Conservation (phyloP, 2,329 filamentous ascomycete genomes). For the Plenodomus biglobosus region DNA sequence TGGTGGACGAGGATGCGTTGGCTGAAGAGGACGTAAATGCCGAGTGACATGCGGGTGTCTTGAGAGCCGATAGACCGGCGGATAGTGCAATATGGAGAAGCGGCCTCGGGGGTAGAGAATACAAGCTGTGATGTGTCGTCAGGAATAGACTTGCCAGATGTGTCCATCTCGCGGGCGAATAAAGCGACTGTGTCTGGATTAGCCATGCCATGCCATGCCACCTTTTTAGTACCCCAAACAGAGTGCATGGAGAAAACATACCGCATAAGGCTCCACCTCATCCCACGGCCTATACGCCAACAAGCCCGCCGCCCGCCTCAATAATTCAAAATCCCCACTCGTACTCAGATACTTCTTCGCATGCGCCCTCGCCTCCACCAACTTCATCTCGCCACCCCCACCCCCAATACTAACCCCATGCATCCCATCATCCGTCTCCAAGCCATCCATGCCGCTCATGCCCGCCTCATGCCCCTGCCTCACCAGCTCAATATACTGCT, state of each 20-base stretch:
- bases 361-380: conserved; percentile 76
- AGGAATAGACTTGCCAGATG: conserved; percentile 79
- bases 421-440: conserved; percentile 44
- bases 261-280: conserved; percentile 61
- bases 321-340: conserved; percentile 67
- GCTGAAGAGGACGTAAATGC: conserved; percentile 59
- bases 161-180: conserved; percentile 71
- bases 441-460: conserved; percentile 24
- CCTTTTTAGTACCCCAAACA: not conserved
- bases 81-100: conserved; percentile 88
- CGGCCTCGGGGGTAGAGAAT: conserved; percentile 78
- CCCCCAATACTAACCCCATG: conserved; percentile 65
- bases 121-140: conserved; percentile 80
- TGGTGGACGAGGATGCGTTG: conserved; percentile 59
- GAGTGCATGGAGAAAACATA: conserved; percentile 34
- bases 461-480: conserved; percentile 55
- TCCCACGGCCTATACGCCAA: conserved; percentile 71
- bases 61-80: conserved; percentile 89
- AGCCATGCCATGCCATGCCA: too few species aligned
- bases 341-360: conserved; percentile 78
- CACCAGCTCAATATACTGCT: conserved; percentile 93
- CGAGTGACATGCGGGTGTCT: conserved; percentile 90
- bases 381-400: conserved; percentile 52
- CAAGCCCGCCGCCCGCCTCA: conserved; percentile 74
- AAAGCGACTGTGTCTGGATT: conserved; percentile 62